phyloP scores from a whole-genome alignment of 371 early-diverging fungal genomes.

The Umbelopsis sp. region DNA sequence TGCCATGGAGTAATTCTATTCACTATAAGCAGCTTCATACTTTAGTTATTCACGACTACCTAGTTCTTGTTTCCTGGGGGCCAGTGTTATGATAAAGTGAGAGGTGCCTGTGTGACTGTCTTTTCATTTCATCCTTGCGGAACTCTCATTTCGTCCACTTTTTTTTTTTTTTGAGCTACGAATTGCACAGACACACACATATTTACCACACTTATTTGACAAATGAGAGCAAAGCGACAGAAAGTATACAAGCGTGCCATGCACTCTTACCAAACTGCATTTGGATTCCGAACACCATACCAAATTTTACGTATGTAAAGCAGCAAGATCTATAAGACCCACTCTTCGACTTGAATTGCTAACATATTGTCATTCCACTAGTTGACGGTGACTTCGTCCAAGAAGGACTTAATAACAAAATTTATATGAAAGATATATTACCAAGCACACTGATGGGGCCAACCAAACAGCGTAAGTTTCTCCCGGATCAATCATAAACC shows the following conservation, averaged over 20 bases:
- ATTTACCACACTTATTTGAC: no score
- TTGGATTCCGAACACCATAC: conserved; percentile 88
- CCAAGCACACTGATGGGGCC: conserved; percentile 59
- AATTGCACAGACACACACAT: no score
- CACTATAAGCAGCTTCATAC: no score
- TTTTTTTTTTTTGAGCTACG: no score
- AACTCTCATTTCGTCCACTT: no score
- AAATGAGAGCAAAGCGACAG: conserved; percentile 79
- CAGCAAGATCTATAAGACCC: not conserved
- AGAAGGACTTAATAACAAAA: conserved; percentile 58
- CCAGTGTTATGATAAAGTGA: no score
- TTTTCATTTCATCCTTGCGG: no score
- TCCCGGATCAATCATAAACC: conserved; percentile 12
- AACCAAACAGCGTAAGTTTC: conserved; percentile 60
- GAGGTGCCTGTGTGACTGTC: no score
- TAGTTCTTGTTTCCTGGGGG: no score
- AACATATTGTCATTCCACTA: conserved; percentile 21
- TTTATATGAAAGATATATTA: conserved; percentile 60
- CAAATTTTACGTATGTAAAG: conserved; percentile 75
- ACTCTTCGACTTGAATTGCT: not conserved
- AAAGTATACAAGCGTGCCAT: conserved; percentile 81
- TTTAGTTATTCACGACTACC: no score
- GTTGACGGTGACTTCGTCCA: conserved; percentile 80
- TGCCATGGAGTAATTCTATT: no score
- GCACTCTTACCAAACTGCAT: conserved; percentile 74